A percentile compares a stretch with the other conserved stretches of the same genome.
These are phyloP conservation scores for Rhodotorula sp. DNA, from an alignment of 1,284 basidiomycete genomes.

Conservation along the genomic window DNA sequence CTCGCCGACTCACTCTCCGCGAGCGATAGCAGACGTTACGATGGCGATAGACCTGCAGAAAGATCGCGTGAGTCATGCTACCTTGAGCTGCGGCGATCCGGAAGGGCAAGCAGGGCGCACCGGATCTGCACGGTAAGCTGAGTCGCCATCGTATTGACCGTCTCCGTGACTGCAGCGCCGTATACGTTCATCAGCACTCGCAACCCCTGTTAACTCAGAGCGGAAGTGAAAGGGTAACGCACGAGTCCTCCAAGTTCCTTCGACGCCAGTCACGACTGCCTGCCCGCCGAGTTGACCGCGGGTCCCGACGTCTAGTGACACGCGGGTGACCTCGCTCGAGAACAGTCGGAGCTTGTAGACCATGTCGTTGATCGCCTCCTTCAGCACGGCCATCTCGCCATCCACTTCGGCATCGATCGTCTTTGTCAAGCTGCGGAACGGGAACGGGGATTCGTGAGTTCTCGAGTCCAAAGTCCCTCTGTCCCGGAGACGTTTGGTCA, in stretches of 20 bases:
- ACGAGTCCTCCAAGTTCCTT: conserved; percentile 90
- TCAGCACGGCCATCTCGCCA: conserved; percentile 39
- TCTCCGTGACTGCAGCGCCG: conserved; percentile 31
- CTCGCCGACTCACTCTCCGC: conserved; percentile 32
- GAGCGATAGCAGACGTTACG: conserved; percentile 39
- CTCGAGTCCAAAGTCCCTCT: neutral
- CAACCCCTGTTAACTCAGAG: neutral
- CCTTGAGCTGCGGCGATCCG: neutral
- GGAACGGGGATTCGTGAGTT: too few species aligned
- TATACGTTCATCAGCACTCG: neutral
- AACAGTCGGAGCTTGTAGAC: conserved; percentile 52
- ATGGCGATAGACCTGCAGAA: conserved; percentile 27
- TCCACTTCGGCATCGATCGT: conserved; percentile 42
- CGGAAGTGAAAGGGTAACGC: conserved; percentile 58
- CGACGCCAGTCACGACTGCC: conserved; percentile 85
- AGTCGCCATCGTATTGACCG: conserved; percentile 31
- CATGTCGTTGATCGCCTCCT: conserved; percentile 92
- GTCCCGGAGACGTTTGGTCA: neutral
- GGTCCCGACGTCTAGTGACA: conserved; percentile 77
- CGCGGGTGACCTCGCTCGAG: conserved; percentile 52
- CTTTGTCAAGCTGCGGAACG: conserved; percentile 27
- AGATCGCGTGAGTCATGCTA: neutral
- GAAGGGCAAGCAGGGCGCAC: conserved; percentile 46
- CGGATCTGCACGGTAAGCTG: conserved; percentile 89
- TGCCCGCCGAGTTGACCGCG: conserved; percentile 91